Evolutionary conservation across 768 basidiomycete species (phyloP).

Genomic region (Calvatia gigantea): DNA sequence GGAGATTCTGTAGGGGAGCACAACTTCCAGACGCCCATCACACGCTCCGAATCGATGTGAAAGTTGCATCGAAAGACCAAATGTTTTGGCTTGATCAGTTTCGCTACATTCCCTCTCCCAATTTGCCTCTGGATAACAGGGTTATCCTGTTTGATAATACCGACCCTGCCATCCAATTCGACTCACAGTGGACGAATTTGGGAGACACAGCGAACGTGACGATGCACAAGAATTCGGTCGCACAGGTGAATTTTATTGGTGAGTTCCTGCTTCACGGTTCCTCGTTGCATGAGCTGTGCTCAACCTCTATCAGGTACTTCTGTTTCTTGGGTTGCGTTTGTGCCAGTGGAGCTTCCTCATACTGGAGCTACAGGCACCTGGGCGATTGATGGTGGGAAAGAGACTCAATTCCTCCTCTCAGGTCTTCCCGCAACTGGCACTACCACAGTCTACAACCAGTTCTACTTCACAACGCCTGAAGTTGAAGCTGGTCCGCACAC

Average conservation of each 20-base stretch:
- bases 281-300: not conserved
- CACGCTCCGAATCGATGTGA: conserved; percentile 19
- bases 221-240: conserved; percentile 6
- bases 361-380: conserved; percentile 11
- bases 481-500: conserved; percentile 19
- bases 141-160: conserved; percentile 17
- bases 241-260: conserved; percentile 22
- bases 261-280: conserved; percentile 11
- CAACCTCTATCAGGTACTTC: conserved; percentile 6
- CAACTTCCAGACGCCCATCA: conserved; percentile 22
- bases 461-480: conserved; percentile 22
- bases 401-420: conserved; percentile 17
- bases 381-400: conserved; percentile 19
- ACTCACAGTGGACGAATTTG: conserved; percentile 18
- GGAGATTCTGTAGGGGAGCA: conserved; percentile 18
- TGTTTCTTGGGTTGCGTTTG: conserved; percentile 12
- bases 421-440: conserved; percentile 14
- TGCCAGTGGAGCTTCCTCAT: not conserved
- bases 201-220: conserved; percentile 20
- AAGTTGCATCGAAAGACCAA: conserved; percentile 5
- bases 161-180: conserved; percentile 19
- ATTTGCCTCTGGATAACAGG: conserved; percentile 15
- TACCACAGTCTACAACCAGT: conserved; percentile 20
- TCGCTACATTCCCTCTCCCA: conserved; percentile 22
- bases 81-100: conserved; percentile 24